Base-by-base conservation (phyloP, 345 rosid genomes). In the Linum trigynum region DNA sequence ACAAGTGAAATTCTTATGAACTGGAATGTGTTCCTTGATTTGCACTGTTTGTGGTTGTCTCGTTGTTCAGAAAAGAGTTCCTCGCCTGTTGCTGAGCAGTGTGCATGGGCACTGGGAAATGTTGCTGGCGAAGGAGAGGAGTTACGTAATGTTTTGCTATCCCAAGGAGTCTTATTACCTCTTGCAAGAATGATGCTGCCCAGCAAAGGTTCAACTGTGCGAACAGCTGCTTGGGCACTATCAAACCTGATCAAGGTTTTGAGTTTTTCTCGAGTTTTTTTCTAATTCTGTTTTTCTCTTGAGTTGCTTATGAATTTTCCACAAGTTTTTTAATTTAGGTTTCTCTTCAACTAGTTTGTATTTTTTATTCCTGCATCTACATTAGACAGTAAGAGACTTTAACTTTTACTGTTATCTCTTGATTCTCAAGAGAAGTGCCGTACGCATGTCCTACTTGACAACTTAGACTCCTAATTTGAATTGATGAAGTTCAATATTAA, bases 101-200 rank as follows among this genome's bases (percentile, higher is more conserved):
- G 97, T 67, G 91, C 97, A 43, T 88, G 97, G 99, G 99, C 95
- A 23, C 77, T 90, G 78, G 99, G 97, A 70, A 94, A 94, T 80
- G 95, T 87, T 65, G 99, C 99, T 12, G 92, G 96, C 68, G 97
- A 91, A 82, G 99, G 97, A 75, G 91, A 85, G 77, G 99, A 88
- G 65, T 78, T 94, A 70, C 83, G 96, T 72, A 85, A 79, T 77
- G 75, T 91, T 73, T 82, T 94, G 81, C 82, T 91, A 71, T 82
- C 88, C 38, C 99, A 94, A 80, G 97, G 99, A 61, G 91, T 88
- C 78, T 82, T 91, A 69, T 80, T 75, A 63, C 87, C 99, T 73
- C 89, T 94, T 68, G 96, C 97, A 42, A 92, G 89, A 79, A 94
- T 91, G 97, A 84, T 91, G 84, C 84, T 88, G 73, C 97, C 96